These are phyloP conservation scores for bread wheat (Triticum aestivum) DNA, from an alignment of 176 grass and related monocot genomes.

Conservation along the genomic window DNA sequence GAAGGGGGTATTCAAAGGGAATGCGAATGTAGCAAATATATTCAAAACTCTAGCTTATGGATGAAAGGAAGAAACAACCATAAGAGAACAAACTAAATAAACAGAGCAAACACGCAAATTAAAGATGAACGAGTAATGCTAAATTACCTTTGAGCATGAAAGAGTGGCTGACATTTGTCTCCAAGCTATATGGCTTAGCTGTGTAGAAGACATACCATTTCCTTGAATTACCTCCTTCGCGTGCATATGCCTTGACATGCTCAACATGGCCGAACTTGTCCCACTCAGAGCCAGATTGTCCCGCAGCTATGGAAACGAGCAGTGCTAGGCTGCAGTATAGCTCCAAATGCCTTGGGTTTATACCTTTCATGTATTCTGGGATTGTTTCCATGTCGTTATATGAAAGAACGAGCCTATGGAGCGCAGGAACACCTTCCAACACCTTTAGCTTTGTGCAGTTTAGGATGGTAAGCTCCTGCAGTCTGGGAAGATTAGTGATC, in stretches of 20 bases:
- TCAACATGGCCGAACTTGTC: neutral
- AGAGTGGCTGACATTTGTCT: neutral
- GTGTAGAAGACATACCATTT: neutral
- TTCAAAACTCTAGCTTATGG: neutral
- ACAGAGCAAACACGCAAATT: neutral
- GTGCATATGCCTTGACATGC: neutral
- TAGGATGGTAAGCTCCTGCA: neutral
- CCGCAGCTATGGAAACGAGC: neutral
- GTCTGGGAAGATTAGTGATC: too few relatives aligned
- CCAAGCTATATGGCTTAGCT: neutral
- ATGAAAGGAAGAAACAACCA: neutral
- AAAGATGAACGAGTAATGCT: neutral
- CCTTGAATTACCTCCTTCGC: neutral
- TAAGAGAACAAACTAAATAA: neutral
- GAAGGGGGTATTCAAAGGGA: too few relatives aligned
- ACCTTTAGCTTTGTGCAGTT: neutral
- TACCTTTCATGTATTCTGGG: neutral
- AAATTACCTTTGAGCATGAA: neutral
- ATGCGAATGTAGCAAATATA: neutral
- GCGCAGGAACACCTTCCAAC: too few relatives aligned
- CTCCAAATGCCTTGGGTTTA: neutral
- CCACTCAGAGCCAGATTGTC: neutral
- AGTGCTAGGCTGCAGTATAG: neutral
- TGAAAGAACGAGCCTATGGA: rapidly evolving
- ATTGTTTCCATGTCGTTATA: neutral